Base-by-base conservation (phyloP, 2,329 filamentous ascomycete genomes). In the Didymella lethalis region DNA sequence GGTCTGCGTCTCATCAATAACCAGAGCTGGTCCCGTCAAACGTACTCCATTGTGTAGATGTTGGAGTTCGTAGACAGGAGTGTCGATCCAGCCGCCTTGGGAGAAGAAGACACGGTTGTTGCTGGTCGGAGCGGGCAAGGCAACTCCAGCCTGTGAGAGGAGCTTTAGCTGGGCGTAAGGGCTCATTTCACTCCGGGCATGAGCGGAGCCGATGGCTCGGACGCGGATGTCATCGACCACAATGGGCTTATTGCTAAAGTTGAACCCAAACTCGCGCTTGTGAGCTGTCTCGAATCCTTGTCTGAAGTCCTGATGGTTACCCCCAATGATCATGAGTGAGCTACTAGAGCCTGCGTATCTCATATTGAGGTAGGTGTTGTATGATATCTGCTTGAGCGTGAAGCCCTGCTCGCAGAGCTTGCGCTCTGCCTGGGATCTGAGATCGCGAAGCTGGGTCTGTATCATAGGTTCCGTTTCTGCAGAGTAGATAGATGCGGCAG, bases 1-100 rank as follows among this genome's bases (percentile, higher is more conserved):
- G 0, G 93, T 97, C 76, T 96, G 93, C 1, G 90, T 93, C 14
- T 89, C 88, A 70, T 93, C 92, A 1, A 91, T 90, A 51, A 96
- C 82, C 77, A 96, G 90, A 0, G 92, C 92, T 1, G 92, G 92
- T 0, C 93, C 92, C 43, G 82, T 79, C 45, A 96, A 80, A 23
- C 85, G 84, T 55, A 91, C 86, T 2, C 92, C 90, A 14, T 90
- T 81, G 1, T 81, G 78, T 16, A 96, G 81, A 61, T 90, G 84
- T 59, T 89, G 86, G 0, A 97, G 83, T 74, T 89, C 91, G 77
- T 91, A 96, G 45, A 96, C 85, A 0, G 90, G 88, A 0, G 92
- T 95, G 28, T 92, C 84, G 57, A 83, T 78, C 34, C 91, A 84
- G 28, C 48, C 48, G 20, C 26, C 7, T 25, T 44, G 38, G 26